phyloP scores from a whole-genome alignment of 371 early-diverging fungal species.

The Mortierella sp. region DNA sequence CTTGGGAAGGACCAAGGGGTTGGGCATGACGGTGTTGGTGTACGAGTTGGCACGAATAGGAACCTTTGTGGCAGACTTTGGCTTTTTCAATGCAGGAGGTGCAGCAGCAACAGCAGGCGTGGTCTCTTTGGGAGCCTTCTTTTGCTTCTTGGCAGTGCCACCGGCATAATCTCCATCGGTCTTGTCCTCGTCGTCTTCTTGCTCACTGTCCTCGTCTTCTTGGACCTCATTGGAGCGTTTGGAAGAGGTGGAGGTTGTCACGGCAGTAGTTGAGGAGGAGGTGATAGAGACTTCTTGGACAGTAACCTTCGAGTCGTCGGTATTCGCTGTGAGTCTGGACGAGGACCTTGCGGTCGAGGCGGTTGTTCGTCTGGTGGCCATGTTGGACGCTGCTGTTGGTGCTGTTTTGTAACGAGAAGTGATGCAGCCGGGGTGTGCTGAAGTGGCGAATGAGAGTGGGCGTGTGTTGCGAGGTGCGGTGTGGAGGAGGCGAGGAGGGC shows the following conservation, averaged over 20 bases:
- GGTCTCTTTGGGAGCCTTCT: background rate
- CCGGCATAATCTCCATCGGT: slow-evolving; percentile 1
- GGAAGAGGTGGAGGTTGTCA: background rate
- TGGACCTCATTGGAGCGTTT: slow-evolving; percentile 16
- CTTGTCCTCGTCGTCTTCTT: slow-evolving; percentile 3
- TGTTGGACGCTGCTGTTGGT: background rate
- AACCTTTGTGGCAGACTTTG: slow-evolving; percentile 20
- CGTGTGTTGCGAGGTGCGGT: background rate
- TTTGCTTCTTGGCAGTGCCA: slow-evolving; percentile 12
- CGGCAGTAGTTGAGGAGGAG: background rate
- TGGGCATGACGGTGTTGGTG: slow-evolving; percentile 77
- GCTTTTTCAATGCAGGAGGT: slow-evolving; percentile 24
- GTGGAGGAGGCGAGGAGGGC: background rate
- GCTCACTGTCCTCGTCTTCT: slow-evolving; percentile 13
- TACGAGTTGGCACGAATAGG: slow-evolving; percentile 59
- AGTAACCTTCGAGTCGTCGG: background rate
- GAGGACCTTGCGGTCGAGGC: slow-evolving; percentile 10
- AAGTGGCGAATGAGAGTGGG: slow-evolving; percentile 2
- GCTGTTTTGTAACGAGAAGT: background rate
- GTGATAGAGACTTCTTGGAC: background rate
- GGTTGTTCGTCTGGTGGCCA: slow-evolving; percentile 26
- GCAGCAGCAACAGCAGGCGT: background rate
- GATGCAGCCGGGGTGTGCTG: background rate
- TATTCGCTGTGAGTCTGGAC: background rate
- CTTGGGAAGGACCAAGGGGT: slow-evolving; percentile 61